Evolutionary conservation across 1,284 basidiomycete genomes (phyloP), one percentile per base, ranked within the genome.

Genomic region (Ceratobasidium sp.): DNA sequence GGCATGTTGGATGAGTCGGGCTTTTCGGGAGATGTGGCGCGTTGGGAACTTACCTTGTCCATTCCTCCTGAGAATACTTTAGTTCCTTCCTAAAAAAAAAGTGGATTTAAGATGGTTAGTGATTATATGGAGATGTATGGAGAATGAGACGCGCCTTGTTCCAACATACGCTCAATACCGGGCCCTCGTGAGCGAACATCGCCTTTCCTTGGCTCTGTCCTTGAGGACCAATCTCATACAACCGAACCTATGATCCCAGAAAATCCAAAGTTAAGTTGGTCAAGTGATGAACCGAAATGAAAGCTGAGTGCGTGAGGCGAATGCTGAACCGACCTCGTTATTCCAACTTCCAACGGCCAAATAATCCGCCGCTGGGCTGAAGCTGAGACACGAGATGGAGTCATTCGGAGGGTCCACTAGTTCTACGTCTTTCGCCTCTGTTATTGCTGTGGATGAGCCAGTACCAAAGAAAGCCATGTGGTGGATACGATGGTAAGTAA

Each of bases 1-100:
- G 32, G 50, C 26, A 13, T 18, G 55, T n/a, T 14, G 26, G 32
- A 21, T 55, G 7, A 61, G n/a, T 61, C n/a, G 47, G 47, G 4
- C 9, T 28, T 46, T n/a, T 57, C 54, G 38, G 16, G 38, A 43
- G 9, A 41, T 11, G 57, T 26, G 52, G 52, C 26, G 26, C 9
- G 38, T 41, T 32, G 28, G 7, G 74, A 75, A 69, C 74, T 73
- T 30, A 72, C 70, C 80, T 94, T 94, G 83, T 97, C 95, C 44
- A 91, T 91, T 47, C 93, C 94, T n/a, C 89, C 90, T 21, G 93
- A 94, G 77, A 96, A 87, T 41, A 95, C 83, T 80, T 93, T 93
- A 77, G 85, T 89, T 38, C 93, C 93, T 75, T 94, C 92, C 90
- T 83, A 73, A 2, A 11, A 30, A 23, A 49, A 28, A 38, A 35